Base-by-base conservation (phyloP, 208 protist species). In the Leishmania major region DNA sequence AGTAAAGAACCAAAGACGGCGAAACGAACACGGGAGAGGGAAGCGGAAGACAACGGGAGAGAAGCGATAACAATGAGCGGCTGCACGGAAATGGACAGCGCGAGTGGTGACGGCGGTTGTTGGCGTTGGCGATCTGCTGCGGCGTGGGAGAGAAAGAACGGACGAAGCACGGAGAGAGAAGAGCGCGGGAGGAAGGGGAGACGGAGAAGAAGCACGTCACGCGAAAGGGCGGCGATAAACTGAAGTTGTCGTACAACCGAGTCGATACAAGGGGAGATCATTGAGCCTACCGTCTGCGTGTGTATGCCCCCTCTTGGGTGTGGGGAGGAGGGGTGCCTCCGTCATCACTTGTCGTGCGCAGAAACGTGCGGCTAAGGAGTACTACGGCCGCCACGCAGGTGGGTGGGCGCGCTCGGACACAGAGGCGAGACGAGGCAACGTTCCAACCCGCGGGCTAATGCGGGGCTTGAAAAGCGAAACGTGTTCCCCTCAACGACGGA, bases 361-460 rank as follows among this genome's bases (percentile, higher is more conserved):
- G 74, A 51, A 74, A 45, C 15, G 60, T 53, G 55, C 74, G 79
- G 69, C 67, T 72, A 47, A 80, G 66, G 11, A 78, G 81, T 31
- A 73, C 10, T 59, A 77, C 81, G 13, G 49, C 72, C n/a, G 8
- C 45, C 2, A n/a, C 40, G 72, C 49, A 43, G 13, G 49, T 10
- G 0, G 60, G 11, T 51, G 72, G 28, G 28, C 4, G 17, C 22
- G 7, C n/a, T n/a, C 7, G 31, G 8, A 3, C 45, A 45, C 66
- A 43, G 13, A 31, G 28, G n/a, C 43, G 3, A 53, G 43, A 17
- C 43, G 22, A 31, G 10, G 2, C 35, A 45, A 8, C 25, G 35
- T 28, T 51, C 43, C 25, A n/a, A 74, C 25, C 8, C 22, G 47
- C 15, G 6, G 43, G 69, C 25, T 7, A 51, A 25, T 15, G 13